Percentiles rank a stretch among this genome's conserved stretches.
Conservation (phyloP, 2,329 filamentous ascomycete genomes). For the Ophiocordyceps unilateralis region DNA sequence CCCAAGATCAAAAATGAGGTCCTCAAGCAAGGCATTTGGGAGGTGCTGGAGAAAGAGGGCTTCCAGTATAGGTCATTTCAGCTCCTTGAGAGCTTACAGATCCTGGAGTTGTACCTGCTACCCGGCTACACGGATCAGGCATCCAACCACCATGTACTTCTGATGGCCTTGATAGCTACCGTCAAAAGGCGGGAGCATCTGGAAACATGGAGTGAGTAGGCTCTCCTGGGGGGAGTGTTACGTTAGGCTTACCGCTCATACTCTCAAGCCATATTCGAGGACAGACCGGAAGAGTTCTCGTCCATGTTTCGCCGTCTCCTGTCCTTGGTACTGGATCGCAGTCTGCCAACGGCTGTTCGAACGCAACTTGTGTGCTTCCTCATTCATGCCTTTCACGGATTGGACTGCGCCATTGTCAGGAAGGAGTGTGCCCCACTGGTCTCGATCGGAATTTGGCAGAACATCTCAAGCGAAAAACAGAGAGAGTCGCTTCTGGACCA, state of each 20-base stretch:
- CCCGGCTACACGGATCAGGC: constrained; percentile 77
- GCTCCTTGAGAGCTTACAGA: constrained; percentile 75
- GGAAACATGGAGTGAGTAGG: constrained; percentile 59
- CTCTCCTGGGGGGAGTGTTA: background rate
- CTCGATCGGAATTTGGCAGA: constrained; percentile 91
- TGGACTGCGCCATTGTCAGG: constrained; percentile 74
- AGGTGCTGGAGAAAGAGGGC: constrained; percentile 62
- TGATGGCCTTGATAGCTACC: constrained; percentile 73
- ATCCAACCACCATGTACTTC: constrained; percentile 79
- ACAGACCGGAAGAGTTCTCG: constrained; percentile 68
- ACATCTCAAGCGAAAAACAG: constrained; percentile 60
- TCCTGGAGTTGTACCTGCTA: constrained; percentile 90
- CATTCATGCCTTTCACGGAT: constrained; percentile 80
- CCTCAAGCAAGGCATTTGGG: constrained; percentile 79
- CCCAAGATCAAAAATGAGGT: constrained; percentile 68
- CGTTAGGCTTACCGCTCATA: constrained; percentile 4
- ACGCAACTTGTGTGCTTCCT: constrained; percentile 80
- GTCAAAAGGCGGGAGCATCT: constrained; percentile 78
- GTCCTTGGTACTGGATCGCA: constrained; percentile 64
- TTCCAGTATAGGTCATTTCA: constrained; percentile 66
- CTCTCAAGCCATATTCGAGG: constrained; percentile 50
- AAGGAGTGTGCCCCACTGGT: constrained; percentile 95
- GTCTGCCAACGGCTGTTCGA: constrained; percentile 48
- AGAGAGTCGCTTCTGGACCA: constrained; percentile 60
- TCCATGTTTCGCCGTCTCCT: constrained; percentile 76